A percentile compares a stretch with the other conserved stretches of the same genome.
phyloP scores from a whole-genome alignment of 139 green algal genomes.

The Yamagishiella unicocca region DNA sequence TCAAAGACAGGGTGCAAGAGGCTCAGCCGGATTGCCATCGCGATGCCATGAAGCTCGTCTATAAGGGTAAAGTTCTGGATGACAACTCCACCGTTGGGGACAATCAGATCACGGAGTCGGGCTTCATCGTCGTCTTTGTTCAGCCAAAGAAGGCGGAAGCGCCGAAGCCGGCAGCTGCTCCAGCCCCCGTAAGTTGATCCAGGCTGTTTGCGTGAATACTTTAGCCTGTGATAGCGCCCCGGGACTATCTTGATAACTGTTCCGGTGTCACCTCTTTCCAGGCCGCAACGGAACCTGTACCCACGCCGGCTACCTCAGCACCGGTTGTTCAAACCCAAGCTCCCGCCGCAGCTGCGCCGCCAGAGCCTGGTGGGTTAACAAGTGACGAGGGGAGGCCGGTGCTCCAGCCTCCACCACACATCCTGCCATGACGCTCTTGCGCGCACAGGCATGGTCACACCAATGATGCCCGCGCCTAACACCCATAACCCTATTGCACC shows the following conservation, averaged over 20 bases:
- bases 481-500: too few relatives aligned
- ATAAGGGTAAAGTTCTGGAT: constrained; percentile 87
- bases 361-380: not conserved
- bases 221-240: too few relatives aligned
- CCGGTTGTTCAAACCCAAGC: not conserved
- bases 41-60: constrained; percentile 67
- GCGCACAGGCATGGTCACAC: too few relatives aligned
- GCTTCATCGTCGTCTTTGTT: constrained; percentile 97
- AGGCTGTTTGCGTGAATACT: too few relatives aligned
- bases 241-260: too few relatives aligned
- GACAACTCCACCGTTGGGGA: constrained; percentile 80
- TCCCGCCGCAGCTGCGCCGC: not conserved
- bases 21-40: constrained; percentile 33
- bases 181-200: constrained; percentile 23
- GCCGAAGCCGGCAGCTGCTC: constrained; percentile 49
- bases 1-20: constrained; percentile 58
- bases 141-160: constrained; percentile 74
- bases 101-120: constrained; percentile 80
- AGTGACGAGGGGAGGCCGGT: too few relatives aligned
- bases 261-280: not conserved
- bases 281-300: not conserved
- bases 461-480: too few relatives aligned
- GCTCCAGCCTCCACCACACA: not conserved
- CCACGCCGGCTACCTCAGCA: not conserved
- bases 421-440: too few relatives aligned